Base-by-base conservation (phyloP, 177 flowering plant genomes). In the Vitis hybrid region DNA sequence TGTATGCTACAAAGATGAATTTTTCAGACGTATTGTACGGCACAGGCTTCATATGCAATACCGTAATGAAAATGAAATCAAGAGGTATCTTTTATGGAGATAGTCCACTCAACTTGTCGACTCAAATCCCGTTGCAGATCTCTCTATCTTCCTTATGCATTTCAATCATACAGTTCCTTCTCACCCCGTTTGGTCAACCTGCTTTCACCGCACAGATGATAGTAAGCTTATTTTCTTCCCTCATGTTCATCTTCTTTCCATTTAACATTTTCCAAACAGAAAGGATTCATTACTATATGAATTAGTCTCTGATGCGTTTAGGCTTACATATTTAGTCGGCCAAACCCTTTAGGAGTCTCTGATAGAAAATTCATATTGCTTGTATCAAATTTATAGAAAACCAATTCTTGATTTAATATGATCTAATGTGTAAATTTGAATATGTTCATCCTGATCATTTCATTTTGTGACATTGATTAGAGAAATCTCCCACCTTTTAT, bases 141-240 rank as follows among this genome's bases (percentile, higher is more conserved):
- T 59, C 55, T 12, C 3, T 16, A 1, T 16, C 63, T 10, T 39
- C 70, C 14, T 39, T 68, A 26, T 9, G 56, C 34, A 57, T 20
- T 8, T 51, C 63, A 31, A 1, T 19, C 16, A n/a, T 68, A 26
- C 70, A 68, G 31, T 45, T 56, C 54, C 1, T 68, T 45, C 63
- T 68, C 9, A 31, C 63, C n/a, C 70, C 70, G 19, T 18, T 68
- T 9, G 45, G 63, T 57, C 53, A 57, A 68, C 45, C 62, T 15
- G 34, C 63, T 50, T 68, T 68, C 50, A 19, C 59, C 61, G 48
- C 62, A n/a, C 63, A 57, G 29, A 57, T 58, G 31, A 45, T 68
- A 11, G 70, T 68, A 68, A 57, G 26, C 13, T 34, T 3, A 5
- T 31, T 54, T 15, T 7, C 49, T 66, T 53, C n/a, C 8, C 3